phyloP scores from a whole-genome alignment of 2,329 filamentous ascomycete species.

The Ambrosiella beaveri region DNA sequence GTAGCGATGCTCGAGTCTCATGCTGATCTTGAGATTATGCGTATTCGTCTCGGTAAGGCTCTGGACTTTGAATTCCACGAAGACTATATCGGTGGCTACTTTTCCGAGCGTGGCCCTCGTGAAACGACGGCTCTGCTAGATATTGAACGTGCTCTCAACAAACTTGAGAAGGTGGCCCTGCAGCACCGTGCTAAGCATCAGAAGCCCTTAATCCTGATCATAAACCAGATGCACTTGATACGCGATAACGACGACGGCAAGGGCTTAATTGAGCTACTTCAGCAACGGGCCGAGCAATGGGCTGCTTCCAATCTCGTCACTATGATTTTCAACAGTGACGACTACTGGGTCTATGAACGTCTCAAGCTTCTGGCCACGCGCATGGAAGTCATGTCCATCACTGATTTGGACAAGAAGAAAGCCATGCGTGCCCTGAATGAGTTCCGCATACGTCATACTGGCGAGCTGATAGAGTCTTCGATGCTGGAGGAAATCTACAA shows the following conservation, averaged over 20 bases:
- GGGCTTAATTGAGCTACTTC: conserved; percentile 81
- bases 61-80: conserved; percentile 95
- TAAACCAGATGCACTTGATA: conserved; percentile 85
- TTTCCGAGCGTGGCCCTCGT: conserved; percentile 80
- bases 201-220: conserved; percentile 70
- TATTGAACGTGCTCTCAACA: conserved; percentile 93
- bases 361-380: conserved; percentile 82
- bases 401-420: conserved; percentile 61
- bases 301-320: conserved; percentile 82
- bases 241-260: conserved; percentile 85
- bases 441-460: conserved; percentile 66
- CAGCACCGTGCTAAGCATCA: conserved; percentile 42
- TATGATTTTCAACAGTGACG: conserved; percentile 86
- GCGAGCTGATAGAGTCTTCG: conserved; percentile 36
- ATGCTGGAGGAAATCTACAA: conserved; percentile 67
- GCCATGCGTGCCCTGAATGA: conserved; percentile 60
- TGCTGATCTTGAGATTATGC: conserved; percentile 85
- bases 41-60: conserved; percentile 79
- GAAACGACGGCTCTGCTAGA: conserved; percentile 86
- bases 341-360: conserved; percentile 96
- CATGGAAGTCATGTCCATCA: conserved; percentile 82
- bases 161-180: conserved; percentile 88
- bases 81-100: conserved; percentile 92
- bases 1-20: conserved; percentile 95
- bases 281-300: conserved; percentile 93